These are phyloP conservation scores for Suhomyces chickasaworum DNA, from an alignment of 1,139 yeast genomes.

Conservation along the genomic window DNA sequence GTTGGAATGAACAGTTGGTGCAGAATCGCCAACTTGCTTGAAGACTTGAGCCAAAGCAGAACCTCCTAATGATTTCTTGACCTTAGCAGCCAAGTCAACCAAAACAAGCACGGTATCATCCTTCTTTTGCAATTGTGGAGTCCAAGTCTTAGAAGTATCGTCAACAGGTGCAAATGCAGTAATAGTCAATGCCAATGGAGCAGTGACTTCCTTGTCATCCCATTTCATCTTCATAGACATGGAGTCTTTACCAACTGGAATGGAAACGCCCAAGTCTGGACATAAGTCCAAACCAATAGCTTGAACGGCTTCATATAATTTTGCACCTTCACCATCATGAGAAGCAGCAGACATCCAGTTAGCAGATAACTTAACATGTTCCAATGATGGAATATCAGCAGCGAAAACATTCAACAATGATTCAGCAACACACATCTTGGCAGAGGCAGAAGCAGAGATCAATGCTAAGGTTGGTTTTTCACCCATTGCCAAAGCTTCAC, in stretches of 20 bases:
- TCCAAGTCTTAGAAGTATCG: conserved; percentile 91
- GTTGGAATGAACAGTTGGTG: conserved; percentile 82
- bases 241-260: conserved; percentile 98
- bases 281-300: conserved; percentile 95
- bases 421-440: conserved; percentile 96
- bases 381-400: conserved; percentile 78
- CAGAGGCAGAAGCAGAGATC: conserved; percentile 92
- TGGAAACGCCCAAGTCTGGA: conserved; percentile 86
- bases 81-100: conserved; percentile 74
- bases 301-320: conserved; percentile 93
- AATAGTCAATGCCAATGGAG: conserved; percentile 89
- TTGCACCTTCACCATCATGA: conserved; percentile 94
- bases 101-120: conserved; percentile 67
- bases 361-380: conserved; percentile 84
- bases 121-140: conserved; percentile 68
- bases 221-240: conserved; percentile 99
- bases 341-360: conserved; percentile 99
- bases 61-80: conserved; percentile 75
- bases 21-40: conserved; percentile 76
- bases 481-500: conserved; percentile 98
- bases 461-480: conserved; percentile 92
- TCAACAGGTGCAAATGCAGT: conserved; percentile 91
- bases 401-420: conserved; percentile 86
- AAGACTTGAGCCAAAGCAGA: conserved; percentile 95
- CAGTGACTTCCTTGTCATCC: conserved; percentile 89